Evolutionary conservation across 495 filamentous ascomycete genomes (phyloP).

Genomic region (Neurospora sp.): DNA sequence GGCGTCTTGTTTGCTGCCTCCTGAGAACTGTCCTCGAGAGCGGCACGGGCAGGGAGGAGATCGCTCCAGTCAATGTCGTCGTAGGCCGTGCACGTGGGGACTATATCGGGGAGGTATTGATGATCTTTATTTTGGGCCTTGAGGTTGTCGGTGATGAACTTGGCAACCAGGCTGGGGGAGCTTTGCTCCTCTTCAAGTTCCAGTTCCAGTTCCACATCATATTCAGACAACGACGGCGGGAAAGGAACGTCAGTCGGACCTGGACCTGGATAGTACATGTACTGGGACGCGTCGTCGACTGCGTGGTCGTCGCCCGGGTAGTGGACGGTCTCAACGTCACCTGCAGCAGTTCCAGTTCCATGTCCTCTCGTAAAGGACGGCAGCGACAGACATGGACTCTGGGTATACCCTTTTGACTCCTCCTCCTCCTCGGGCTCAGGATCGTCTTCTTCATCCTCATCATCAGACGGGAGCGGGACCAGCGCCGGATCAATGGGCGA

Average conservation of each 20-base stretch:
- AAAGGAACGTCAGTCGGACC: neutral
- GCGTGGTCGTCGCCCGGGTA: neutral
- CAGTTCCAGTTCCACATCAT: neutral
- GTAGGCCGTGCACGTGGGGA: neutral
- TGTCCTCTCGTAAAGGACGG: no score
- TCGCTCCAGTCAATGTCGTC: neutral
- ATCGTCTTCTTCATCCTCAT: neutral
- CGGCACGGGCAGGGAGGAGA: neutral
- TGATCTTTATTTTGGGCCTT: neutral
- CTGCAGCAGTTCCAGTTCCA: neutral
- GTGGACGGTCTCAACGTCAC: neutral
- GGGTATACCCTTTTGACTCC: neutral
- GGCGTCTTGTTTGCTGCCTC: no score
- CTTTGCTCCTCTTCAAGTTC: neutral
- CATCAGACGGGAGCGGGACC: neutral
- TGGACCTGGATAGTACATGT: neutral
- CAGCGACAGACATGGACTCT: no score
- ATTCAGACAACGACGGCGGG: neutral
- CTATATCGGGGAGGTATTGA: neutral
- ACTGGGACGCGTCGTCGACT: neutral
- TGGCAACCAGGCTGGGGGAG: neutral
- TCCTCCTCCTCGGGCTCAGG: neutral
- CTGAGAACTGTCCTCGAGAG: neutral
- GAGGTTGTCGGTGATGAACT: neutral
- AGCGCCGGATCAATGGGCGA: neutral